Conservation (phyloP, 495 filamentous ascomycete species). For the Aspergillus diversus region DNA sequence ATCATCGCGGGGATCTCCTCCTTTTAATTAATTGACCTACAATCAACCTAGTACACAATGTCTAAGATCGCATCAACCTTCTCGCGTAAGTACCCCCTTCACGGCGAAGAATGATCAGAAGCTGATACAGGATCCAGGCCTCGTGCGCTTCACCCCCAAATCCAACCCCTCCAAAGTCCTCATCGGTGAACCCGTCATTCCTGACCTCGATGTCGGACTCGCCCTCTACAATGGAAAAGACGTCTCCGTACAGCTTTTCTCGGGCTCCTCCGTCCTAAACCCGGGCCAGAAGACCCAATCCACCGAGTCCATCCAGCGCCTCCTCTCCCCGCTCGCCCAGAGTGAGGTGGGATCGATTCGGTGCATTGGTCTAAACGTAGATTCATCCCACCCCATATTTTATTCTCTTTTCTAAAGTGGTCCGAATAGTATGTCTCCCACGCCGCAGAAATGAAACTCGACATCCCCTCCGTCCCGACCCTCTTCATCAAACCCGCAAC, state of each 20-base stretch:
- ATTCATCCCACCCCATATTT: constrained; percentile 1
- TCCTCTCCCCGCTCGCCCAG: constrained; percentile 59
- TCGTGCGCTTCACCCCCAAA: constrained; percentile 63
- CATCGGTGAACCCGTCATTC: constrained; percentile 60
- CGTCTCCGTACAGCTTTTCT: constrained; percentile 57
- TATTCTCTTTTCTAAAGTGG: neutral
- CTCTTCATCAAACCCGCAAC: constrained; percentile 83
- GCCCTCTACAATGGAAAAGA: constrained; percentile 58
- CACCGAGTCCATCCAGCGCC: constrained; percentile 52
- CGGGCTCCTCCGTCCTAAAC: constrained; percentile 57
- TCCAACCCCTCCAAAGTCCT: constrained; percentile 52
- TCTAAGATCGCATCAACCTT: constrained; percentile 49
- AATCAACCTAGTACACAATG: constrained; percentile 24
- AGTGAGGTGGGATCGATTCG: constrained; percentile 55
- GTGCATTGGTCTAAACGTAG: constrained; percentile 76
- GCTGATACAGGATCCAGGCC: constrained; percentile 42
- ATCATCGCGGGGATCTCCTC: constrained; percentile 12
- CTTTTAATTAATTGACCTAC: neutral
- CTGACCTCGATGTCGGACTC: constrained; percentile 56
- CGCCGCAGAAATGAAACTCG: constrained; percentile 73
- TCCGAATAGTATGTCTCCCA: constrained; percentile 66
- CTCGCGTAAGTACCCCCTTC: constrained; percentile 38
- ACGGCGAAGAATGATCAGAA: neutral
- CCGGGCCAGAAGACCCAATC: constrained; percentile 52
- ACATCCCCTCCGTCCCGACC: constrained; percentile 72